Evolutionary conservation across 2,329 filamentous ascomycete species (phyloP).

Genomic region (Kalaharituber pfeilii): DNA sequence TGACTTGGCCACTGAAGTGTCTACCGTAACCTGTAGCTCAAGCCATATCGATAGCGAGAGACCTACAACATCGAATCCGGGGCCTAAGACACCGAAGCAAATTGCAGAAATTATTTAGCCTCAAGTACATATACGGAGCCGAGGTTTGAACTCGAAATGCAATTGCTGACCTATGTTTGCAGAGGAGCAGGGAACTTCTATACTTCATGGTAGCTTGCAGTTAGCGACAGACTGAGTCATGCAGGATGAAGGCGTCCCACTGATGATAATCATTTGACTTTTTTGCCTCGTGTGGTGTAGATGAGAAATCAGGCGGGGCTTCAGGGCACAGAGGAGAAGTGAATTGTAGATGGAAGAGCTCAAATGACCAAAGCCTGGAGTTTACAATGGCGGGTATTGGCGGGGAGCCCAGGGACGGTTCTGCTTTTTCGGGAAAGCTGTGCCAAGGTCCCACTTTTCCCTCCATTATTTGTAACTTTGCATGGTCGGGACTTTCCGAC

Average conservation of each 20-base stretch:
- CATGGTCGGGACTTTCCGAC: no score
- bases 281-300: no score
- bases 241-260: constrained; percentile 8
- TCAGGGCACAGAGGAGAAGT: no score
- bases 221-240: constrained; percentile 20
- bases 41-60: constrained; percentile 88
- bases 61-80: constrained; percentile 94
- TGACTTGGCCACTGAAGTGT: constrained; percentile 38
- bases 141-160: not conserved
- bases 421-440: no score
- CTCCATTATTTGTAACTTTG: no score
- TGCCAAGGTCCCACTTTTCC: no score
- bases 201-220: constrained; percentile 37
- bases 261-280: constrained; percentile 22
- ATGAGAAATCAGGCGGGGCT: no score
- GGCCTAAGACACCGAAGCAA: constrained; percentile 33
- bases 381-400: no score
- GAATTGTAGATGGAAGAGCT: no score
- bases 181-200: constrained; percentile 79
- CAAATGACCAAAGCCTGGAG: no score
- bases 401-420: no score
- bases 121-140: constrained; percentile 1
- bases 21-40: constrained; percentile 66
- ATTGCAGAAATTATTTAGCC: constrained; percentile 8
- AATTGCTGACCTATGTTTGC: constrained; percentile 73